These are phyloP conservation scores for Phylloporus sp. DNA, from an alignment of 1,284 basidiomycete species.

Conservation along the genomic window DNA sequence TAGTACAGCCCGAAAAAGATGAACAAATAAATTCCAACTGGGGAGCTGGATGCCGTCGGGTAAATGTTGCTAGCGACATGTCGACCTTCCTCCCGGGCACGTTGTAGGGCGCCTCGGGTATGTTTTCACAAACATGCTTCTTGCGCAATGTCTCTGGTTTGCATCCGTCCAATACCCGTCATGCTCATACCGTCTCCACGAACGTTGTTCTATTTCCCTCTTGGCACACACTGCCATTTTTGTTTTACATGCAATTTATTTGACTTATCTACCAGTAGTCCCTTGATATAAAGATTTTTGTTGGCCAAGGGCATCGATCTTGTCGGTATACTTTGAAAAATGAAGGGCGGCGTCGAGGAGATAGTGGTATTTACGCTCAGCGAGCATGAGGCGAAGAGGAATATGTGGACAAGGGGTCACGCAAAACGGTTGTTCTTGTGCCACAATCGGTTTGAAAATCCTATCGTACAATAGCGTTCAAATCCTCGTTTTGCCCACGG, in stretches of 20 bases:
- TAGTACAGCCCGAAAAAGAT: conserved; percentile 66
- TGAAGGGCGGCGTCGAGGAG: conserved; percentile 80
- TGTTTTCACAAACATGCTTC: conserved; percentile 16
- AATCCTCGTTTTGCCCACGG: no score
- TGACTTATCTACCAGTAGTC: conserved; percentile 28
- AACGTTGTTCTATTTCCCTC: conserved; percentile 13
- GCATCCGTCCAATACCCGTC: conserved; percentile 33
- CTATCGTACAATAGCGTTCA: no score
- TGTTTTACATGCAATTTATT: conserved; percentile 20
- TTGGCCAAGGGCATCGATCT: conserved; percentile 78
- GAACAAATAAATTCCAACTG: conserved; percentile 64
- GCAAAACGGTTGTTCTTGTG: no score
- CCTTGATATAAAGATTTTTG: conserved; percentile 30
- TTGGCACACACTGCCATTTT: conserved; percentile 19
- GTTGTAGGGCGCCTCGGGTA: conserved; percentile 20
- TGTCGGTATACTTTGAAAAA: conserved; percentile 87
- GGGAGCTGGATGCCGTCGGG: conserved; percentile 65
- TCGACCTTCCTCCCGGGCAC: conserved; percentile 5
- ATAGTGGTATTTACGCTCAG: conserved; percentile 80
- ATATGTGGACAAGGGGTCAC: no score
- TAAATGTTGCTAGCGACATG: conserved; percentile 56
- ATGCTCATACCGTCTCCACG: conserved; percentile 26
- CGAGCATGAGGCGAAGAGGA: conserved; percentile 73
- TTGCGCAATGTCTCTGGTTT: conserved; percentile 13
- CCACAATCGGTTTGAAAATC: no score